These are phyloP conservation scores for Ogataea neopini DNA, from an alignment of 805 yeast genomes.

Conservation along the genomic window DNA sequence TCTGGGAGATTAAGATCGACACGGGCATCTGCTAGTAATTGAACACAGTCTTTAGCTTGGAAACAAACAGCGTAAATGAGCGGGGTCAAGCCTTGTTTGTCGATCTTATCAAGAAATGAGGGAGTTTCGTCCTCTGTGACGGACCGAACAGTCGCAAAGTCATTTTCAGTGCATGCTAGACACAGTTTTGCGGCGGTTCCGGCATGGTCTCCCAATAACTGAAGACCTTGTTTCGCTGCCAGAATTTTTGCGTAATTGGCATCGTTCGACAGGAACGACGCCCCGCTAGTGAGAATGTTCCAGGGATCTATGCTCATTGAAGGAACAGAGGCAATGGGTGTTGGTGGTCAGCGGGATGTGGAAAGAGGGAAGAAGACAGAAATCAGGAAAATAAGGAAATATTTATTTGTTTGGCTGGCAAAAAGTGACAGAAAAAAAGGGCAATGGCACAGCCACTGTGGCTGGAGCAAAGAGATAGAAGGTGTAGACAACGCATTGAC, in stretches of 20 bases:
- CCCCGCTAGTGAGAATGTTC: conserved; percentile 28
- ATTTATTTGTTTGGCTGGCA: conserved; percentile 1
- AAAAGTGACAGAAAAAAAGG: neutral
- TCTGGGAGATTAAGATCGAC: conserved; percentile 56
- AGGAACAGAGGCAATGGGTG: neutral
- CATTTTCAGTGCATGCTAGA: conserved; percentile 42
- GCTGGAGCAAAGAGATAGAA: neutral
- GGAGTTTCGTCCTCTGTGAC: conserved; percentile 26
- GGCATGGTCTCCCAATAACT: conserved; percentile 29
- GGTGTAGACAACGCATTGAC: no score
- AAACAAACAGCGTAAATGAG: conserved; percentile 58
- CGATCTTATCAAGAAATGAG: conserved; percentile 30
- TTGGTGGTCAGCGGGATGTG: neutral
- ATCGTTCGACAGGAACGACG: conserved; percentile 27
- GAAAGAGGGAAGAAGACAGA: neutral
- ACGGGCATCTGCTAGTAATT: conserved; percentile 43
- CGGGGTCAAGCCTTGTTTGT: conserved; percentile 46
- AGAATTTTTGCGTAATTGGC: conserved; percentile 33
- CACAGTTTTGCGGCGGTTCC: conserved; percentile 37
- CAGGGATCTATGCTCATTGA: conserved; percentile 35
- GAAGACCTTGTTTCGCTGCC: conserved; percentile 40
- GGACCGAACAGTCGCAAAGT: conserved; percentile 19
- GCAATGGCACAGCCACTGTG: neutral
- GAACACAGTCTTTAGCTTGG: conserved; percentile 48
- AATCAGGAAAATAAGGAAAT: neutral